A percentile compares a stretch with the other conserved stretches of the same genome.
phyloP scores from a whole-genome alignment of 2,329 filamentous ascomycete genomes.

The Aureobasidium namibiae region DNA sequence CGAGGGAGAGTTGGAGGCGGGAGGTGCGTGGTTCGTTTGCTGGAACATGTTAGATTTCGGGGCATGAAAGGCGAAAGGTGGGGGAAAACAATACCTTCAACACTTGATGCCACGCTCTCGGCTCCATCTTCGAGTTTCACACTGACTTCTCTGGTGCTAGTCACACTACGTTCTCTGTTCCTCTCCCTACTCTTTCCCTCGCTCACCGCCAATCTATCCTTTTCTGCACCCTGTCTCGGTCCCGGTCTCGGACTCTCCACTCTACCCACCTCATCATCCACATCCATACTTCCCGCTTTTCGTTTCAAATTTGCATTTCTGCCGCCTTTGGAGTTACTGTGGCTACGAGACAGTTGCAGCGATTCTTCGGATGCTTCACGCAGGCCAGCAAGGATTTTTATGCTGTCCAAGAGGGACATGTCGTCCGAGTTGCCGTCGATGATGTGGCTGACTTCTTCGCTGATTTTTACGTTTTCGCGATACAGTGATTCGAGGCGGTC shows the following conservation, averaged over 20 bases:
- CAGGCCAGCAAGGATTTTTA: conserved; percentile 40
- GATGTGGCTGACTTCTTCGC: conserved; percentile 37
- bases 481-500: conserved; percentile 38
- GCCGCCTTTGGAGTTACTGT: conserved; percentile 13
- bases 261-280: conserved; percentile 23
- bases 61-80: background rate
- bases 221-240: background rate
- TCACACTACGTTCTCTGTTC: conserved; percentile 35
- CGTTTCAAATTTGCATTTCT: conserved; percentile 14
- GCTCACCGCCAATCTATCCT: conserved; percentile 9
- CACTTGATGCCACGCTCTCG: conserved; percentile 34
- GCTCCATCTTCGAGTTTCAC: conserved; percentile 43
- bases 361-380: conserved; percentile 37
- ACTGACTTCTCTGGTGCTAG: conserved; percentile 38
- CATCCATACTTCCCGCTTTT: conserved; percentile 20
- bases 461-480: conserved; percentile 41
- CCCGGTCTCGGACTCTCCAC: conserved; percentile 23
- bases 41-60: background rate
- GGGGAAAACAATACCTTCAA: conserved; percentile 26
- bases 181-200: conserved; percentile 23
- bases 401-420: conserved; percentile 34
- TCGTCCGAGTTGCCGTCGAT: conserved; percentile 35
- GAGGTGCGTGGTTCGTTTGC: conserved; percentile 17
- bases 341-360: background rate
- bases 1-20: conserved; percentile 28